A percentile compares a stretch with the other conserved stretches of the same genome.
phyloP scores from a whole-genome alignment of 495 filamentous ascomycete genomes.

The Neurospora sublineolata region DNA sequence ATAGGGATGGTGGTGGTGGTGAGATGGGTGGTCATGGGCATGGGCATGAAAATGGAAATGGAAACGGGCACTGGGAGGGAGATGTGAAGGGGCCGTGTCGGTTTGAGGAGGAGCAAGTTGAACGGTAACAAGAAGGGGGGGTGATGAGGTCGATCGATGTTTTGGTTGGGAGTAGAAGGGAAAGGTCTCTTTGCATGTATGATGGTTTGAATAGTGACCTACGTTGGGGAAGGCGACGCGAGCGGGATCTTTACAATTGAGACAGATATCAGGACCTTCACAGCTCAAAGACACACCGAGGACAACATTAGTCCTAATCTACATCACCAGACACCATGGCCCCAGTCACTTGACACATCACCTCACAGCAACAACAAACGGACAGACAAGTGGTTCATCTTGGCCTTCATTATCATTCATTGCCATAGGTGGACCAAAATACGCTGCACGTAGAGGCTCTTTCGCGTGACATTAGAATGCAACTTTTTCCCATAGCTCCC shows the following conservation, averaged over 20 bases:
- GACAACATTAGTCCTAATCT: not conserved
- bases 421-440: not conserved
- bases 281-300: not conserved
- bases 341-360: not conserved
- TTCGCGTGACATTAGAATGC: not conserved
- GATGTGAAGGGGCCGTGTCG: not conserved
- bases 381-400: not conserved
- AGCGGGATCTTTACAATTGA: not conserved
- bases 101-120: not conserved
- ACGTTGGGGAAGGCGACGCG: not conserved
- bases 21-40: too few relatives aligned
- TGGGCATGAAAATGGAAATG: not conserved
- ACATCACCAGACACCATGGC: not conserved
- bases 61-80: not conserved
- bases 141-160: not conserved
- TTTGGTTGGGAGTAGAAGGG: not conserved
- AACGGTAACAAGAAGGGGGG: not conserved
- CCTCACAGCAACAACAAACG: not conserved
- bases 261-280: not conserved
- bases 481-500: constrained; percentile 21
- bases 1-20: not conserved
- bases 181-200: too few relatives aligned
- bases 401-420: not conserved
- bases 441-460: not conserved
- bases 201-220: not conserved